Evolutionary conservation across 2,329 filamentous ascomycete species (phyloP).

Genomic region (Biscogniauxia marginata): DNA sequence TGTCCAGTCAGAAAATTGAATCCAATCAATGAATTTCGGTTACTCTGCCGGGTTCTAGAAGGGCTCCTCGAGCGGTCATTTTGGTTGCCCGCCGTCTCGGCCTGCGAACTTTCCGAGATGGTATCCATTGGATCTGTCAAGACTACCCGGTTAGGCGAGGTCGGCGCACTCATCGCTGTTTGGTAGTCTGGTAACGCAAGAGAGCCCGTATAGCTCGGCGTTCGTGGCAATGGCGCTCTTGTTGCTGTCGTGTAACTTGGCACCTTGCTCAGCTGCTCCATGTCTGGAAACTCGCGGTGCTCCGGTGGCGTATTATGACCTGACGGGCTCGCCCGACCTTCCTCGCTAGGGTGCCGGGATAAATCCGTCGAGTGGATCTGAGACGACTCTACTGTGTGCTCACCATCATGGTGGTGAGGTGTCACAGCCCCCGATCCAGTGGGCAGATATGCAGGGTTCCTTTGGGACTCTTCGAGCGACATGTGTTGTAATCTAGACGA

Average conservation of each 20-base stretch:
- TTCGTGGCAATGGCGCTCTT: constrained; percentile 56
- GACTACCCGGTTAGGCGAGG: constrained; percentile 43
- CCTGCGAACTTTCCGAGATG: constrained; percentile 23
- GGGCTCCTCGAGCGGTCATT: constrained; percentile 22
- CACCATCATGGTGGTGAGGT: constrained; percentile 39
- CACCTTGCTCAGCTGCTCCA: constrained; percentile 68
- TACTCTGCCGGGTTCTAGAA: constrained; percentile 16
- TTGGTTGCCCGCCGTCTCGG: constrained; percentile 3
- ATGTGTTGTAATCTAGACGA: constrained; percentile 71
- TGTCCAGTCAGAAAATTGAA: constrained; percentile 30
- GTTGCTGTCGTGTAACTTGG: constrained; percentile 77
- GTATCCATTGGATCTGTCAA: constrained; percentile 28
- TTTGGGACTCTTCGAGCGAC: constrained; percentile 47
- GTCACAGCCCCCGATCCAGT: constrained; percentile 43
- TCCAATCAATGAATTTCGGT: constrained; percentile 23
- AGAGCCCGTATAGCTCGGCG: constrained; percentile 48
- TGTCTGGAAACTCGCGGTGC: constrained; percentile 56
- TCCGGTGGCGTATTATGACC: constrained; percentile 48
- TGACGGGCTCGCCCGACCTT: constrained; percentile 37
- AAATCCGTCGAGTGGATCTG: constrained; percentile 45
- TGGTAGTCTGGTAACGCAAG: constrained; percentile 64
- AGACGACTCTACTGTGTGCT: constrained; percentile 38
- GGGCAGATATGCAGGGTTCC: constrained; percentile 47
- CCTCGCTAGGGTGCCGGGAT: constrained; percentile 54
- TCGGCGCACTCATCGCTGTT: constrained; percentile 56